Percentiles rank a stretch among this genome's conserved stretches.
Conservation (phyloP, 1,139 yeast species). For the Ogataea hybrid region DNA sequence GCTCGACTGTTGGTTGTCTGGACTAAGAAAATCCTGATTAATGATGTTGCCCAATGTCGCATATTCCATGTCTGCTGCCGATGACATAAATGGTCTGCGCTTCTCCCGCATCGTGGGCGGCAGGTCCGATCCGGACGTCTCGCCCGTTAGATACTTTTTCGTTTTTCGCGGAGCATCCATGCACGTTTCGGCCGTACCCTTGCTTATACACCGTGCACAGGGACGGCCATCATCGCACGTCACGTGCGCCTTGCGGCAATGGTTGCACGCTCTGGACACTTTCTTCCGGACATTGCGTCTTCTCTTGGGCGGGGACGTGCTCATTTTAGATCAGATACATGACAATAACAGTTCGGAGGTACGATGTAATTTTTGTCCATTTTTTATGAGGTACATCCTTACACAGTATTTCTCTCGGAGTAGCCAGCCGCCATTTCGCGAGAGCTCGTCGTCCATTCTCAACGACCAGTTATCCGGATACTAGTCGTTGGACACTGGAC, state of each 20-base stretch:
- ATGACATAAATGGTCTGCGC: conserved; percentile 49
- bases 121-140: neutral
- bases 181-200: conserved; percentile 73
- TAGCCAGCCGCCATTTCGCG: conserved; percentile 2
- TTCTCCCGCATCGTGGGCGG: neutral
- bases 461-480: too few species aligned
- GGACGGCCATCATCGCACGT: conserved; percentile 84
- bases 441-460: conserved; percentile 16
- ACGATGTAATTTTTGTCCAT: neutral
- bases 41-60: conserved; percentile 73
- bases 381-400: neutral
- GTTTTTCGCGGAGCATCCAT: conserved; percentile 87
- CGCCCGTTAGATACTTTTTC: conserved; percentile 62
- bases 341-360: neutral
- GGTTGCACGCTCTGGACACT: conserved; percentile 80
- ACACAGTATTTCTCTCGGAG: neutral
- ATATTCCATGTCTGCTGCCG: conserved; percentile 80
- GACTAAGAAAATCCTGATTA: conserved; percentile 43
- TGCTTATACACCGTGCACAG: conserved; percentile 70
- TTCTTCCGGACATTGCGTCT: conserved; percentile 42
- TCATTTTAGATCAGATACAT: neutral
- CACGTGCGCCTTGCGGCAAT: conserved; percentile 84
- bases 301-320: conserved; percentile 3
- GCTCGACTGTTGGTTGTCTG: conserved; percentile 14
- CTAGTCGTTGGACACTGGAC: conserved; percentile 23